These are phyloP conservation scores for Chimonanthus salicifolius DNA, from an alignment of 164 flowering plant species.

Conservation along the genomic window DNA sequence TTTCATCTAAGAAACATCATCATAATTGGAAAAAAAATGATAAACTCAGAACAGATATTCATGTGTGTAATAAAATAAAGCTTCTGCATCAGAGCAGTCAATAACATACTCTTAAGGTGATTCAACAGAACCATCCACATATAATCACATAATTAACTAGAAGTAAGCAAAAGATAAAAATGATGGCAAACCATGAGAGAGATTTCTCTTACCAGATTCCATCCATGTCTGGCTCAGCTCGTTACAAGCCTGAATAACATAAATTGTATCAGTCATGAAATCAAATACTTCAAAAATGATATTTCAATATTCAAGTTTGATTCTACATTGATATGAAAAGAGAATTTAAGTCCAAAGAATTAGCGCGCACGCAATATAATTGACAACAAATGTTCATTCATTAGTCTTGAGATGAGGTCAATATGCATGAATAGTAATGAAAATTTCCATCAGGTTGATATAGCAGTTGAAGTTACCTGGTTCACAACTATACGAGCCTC, in stretches of 20 bases:
- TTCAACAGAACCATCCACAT: background rate
- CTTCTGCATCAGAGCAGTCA: too few species aligned
- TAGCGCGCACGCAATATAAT: background rate
- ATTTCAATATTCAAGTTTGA: background rate
- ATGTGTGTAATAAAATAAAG: too few species aligned
- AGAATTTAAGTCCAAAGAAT: background rate
- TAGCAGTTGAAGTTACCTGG: constrained; percentile 50
- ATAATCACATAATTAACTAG: background rate
- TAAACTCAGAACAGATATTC: too few species aligned
- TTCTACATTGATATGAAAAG: background rate
- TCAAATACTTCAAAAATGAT: background rate
- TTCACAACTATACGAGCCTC: constrained; percentile 99
- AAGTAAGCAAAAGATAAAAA: background rate
- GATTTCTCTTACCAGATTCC: constrained; percentile 77
- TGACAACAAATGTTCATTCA: background rate
- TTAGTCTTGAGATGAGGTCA: background rate
- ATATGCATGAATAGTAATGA: background rate
- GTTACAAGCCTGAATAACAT: constrained; percentile 87
- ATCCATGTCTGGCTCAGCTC: constrained; percentile 95
- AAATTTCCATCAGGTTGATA: background rate
- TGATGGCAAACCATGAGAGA: background rate
- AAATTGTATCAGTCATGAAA: constrained; percentile 21
- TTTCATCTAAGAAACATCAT: too few species aligned
- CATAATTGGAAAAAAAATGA: too few species aligned
- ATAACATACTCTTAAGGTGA: background rate